Percentiles rank a stretch among this genome's conserved stretches.
Conservation (phyloP, 2,329 filamentous ascomycete genomes). For the Alternaria tenuissima region DNA sequence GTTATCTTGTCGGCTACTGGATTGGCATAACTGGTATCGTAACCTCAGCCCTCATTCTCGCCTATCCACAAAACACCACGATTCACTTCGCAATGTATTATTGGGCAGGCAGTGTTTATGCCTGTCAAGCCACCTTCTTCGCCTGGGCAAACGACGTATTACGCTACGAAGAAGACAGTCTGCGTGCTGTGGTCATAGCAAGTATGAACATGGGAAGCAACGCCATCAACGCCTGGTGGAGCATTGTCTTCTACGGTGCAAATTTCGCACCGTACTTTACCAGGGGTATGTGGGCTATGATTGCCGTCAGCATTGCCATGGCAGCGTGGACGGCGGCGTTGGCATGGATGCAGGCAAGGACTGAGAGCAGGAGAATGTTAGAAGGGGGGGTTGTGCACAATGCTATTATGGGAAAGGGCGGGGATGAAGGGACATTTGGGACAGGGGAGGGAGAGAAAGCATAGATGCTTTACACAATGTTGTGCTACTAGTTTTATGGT, state of each 20-base stretch:
- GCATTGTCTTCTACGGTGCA: conserved; percentile 73
- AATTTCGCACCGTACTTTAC: conserved; percentile 71
- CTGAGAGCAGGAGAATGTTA: conserved; percentile 46
- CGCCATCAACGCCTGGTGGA: conserved; percentile 77
- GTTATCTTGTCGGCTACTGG: conserved; percentile 66
- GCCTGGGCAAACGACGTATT: conserved; percentile 78
- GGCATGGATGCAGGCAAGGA: conserved; percentile 55
- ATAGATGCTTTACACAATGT: neutral
- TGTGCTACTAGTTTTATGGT: neutral
- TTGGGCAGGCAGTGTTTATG: conserved; percentile 74
- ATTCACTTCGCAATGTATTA: conserved; percentile 73
- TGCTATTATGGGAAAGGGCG: conserved; percentile 4
- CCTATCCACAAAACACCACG: conserved; percentile 59
- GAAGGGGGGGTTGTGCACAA: conserved; percentile 14
- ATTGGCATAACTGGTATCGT: conserved; percentile 71
- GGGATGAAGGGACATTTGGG: neutral
- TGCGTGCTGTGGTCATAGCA: conserved; percentile 72
- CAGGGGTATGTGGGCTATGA: conserved; percentile 79
- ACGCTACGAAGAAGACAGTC: conserved; percentile 68
- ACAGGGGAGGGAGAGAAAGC: neutral
- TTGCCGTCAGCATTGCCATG: conserved; percentile 67
- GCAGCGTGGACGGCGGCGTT: conserved; percentile 66
- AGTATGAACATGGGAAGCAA: conserved; percentile 70
- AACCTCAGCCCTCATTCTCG: conserved; percentile 69
- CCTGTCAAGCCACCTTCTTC: conserved; percentile 77